phyloP scores from a whole-genome alignment of 345 rosid genomes.

The Raphanus raphanistrum region DNA sequence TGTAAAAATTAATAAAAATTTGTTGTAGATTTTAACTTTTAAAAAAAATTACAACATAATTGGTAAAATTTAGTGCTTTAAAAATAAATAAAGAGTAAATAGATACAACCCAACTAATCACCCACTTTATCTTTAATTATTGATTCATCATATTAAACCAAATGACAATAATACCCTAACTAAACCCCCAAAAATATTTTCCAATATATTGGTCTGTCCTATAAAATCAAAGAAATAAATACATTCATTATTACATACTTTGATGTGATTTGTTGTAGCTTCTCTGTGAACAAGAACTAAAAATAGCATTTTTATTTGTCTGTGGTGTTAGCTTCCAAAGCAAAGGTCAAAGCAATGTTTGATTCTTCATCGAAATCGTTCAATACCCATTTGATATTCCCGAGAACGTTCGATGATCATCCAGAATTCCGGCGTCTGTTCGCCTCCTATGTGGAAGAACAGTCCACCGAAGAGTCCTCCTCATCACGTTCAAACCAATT shows the following conservation, averaged over 20 bases:
- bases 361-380: constrained; percentile 33
- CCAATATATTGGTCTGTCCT: too few relatives aligned
- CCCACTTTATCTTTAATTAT: neutral
- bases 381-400: constrained; percentile 34
- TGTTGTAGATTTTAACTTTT: too few relatives aligned
- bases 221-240: neutral
- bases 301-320: neutral
- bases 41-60: too few relatives aligned
- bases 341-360: constrained; percentile 28
- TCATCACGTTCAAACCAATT: constrained; percentile 30
- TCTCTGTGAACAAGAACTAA: constrained; percentile 9
- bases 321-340: too few relatives aligned
- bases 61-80: too few relatives aligned
- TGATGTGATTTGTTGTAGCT: neutral
- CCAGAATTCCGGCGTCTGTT: constrained; percentile 55
- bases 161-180: neutral
- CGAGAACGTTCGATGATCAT: constrained; percentile 38
- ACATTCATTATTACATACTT: neutral
- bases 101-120: too few relatives aligned
- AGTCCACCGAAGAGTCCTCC: constrained; percentile 46
- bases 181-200: neutral
- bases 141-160: neutral
- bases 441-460: constrained; percentile 75
- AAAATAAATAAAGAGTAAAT: too few relatives aligned
- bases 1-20: too few relatives aligned